A percentile compares a stretch with the other conserved stretches of the same genome.
Conservation (phyloP, 257 asterid species). For the Catharanthus roseus region DNA sequence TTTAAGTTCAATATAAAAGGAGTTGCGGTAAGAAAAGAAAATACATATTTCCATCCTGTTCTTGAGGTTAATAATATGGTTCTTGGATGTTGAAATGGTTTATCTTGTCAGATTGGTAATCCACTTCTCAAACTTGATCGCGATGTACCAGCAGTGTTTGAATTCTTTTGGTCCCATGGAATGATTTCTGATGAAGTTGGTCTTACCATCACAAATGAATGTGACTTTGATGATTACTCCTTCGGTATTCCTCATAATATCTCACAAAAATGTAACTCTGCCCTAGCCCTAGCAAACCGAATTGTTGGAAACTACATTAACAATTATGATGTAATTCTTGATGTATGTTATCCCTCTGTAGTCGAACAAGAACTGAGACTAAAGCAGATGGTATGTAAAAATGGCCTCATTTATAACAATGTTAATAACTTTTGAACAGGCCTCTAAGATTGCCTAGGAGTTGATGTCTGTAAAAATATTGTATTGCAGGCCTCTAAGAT, state of each 20-base stretch:
- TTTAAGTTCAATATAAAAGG: constrained; percentile 91
- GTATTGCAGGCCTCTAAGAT: constrained; percentile 67
- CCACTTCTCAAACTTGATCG: constrained; percentile 92
- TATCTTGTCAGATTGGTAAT: constrained; percentile 72
- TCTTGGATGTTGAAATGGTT: constrained; percentile 6
- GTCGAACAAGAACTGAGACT: constrained; percentile 89
- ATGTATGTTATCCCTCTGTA: constrained; percentile 88
- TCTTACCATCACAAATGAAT: constrained; percentile 63
- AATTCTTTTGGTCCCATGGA: constrained; percentile 94
- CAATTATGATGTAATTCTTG: constrained; percentile 81
- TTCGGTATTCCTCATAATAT: constrained; percentile 70
- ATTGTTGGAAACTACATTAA: constrained; percentile 74
- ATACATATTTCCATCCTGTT: not conserved
- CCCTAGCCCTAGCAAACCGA: constrained; percentile 51
- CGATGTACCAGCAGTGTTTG: constrained; percentile 78
- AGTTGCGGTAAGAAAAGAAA: constrained; percentile 58
- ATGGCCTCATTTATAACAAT: not conserved
- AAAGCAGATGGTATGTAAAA: constrained; percentile 65
- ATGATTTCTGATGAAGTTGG: constrained; percentile 97
- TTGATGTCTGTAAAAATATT: constrained; percentile 23
- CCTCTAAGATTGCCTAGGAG: constrained; percentile 71
- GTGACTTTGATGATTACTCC: constrained; percentile 80
- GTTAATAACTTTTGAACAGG: constrained; percentile 33
- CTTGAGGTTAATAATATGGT: not conserved
- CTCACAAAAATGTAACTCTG: constrained; percentile 50